Percentiles rank a stretch among this genome's conserved stretches.
These are phyloP conservation scores for Colletotrichum endophyticum DNA, from an alignment of 2,329 filamentous ascomycete species.

Conservation along the genomic window DNA sequence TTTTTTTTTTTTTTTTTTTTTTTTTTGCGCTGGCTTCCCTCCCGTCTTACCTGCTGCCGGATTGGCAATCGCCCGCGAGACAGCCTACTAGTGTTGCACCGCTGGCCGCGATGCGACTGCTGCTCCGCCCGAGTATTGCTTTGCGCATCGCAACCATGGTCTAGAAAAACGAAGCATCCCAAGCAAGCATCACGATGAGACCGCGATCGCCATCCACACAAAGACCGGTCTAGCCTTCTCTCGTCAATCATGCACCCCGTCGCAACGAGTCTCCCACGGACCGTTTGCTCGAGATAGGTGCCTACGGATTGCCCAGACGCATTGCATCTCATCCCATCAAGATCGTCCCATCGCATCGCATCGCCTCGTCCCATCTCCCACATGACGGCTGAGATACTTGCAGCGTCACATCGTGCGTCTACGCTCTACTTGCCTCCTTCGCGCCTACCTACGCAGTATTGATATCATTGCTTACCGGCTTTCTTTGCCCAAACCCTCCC, in stretches of 20 bases:
- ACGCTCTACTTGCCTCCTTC: background rate
- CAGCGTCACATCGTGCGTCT: background rate
- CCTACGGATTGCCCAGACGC: background rate
- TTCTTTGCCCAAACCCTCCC: background rate
- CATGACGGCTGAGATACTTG: background rate
- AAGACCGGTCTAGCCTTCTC: background rate
- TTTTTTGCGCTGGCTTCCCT: background rate
- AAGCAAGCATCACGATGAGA: background rate
- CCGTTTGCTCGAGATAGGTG: background rate
- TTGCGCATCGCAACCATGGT: background rate
- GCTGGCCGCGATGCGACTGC: background rate
- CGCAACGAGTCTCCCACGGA: background rate
- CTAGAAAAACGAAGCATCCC: constrained; percentile 6
- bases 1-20: background rate
- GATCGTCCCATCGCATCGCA: background rate
- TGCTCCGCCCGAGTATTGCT: background rate
- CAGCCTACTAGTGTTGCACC: background rate
- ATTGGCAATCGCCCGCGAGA: background rate
- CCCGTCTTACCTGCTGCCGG: background rate
- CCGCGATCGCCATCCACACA: background rate
- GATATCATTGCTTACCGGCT: background rate
- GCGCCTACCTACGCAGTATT: background rate
- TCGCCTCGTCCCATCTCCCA: background rate
- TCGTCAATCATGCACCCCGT: background rate
- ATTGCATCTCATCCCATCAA: background rate